Percentiles rank a stretch among this genome's conserved stretches.
Evolutionary conservation across 2,329 filamentous ascomycete species (phyloP).

Genomic region (Aspergillus brasiliensis): DNA sequence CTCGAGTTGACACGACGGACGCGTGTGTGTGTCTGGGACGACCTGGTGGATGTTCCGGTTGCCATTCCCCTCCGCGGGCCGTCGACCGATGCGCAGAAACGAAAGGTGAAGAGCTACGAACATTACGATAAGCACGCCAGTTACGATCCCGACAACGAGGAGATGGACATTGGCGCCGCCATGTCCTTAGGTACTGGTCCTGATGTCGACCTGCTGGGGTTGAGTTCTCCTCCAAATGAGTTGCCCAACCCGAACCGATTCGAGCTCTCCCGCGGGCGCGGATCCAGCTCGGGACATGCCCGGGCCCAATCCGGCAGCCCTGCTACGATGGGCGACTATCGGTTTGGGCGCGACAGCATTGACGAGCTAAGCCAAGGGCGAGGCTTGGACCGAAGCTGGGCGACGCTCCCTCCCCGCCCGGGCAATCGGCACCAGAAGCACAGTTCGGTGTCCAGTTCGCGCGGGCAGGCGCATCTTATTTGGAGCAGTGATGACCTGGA

Average conservation of each 20-base stretch:
- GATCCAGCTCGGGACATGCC: slow-evolving; percentile 38
- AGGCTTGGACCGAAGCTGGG: slow-evolving; percentile 41
- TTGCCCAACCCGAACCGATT: slow-evolving; percentile 77
- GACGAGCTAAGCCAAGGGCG: slow-evolving; percentile 35
- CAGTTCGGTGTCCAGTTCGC: slow-evolving; percentile 45
- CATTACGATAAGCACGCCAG: slow-evolving; percentile 18
- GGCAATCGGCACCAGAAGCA: slow-evolving; percentile 31
- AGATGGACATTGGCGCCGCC: slow-evolving; percentile 84
- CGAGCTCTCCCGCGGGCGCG: slow-evolving; percentile 58
- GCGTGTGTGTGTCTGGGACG: slow-evolving; percentile 96
- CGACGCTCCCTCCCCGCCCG: slow-evolving; percentile 38
- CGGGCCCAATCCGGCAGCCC: slow-evolving; percentile 39
- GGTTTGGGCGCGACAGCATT: slow-evolving; percentile 33
- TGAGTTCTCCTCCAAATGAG: slow-evolving; percentile 58
- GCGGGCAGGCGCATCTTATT: slow-evolving; percentile 42
- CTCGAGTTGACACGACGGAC: slow-evolving; percentile 87
- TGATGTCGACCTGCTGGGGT: slow-evolving; percentile 68
- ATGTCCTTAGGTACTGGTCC: slow-evolving; percentile 59
- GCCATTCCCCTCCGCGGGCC: slow-evolving; percentile 86
- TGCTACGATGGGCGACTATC: slow-evolving; percentile 33
- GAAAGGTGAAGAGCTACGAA: slow-evolving; percentile 53
- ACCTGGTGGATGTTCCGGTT: slow-evolving; percentile 92
- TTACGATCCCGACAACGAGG: slow-evolving; percentile 67
- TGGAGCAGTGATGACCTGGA: slow-evolving; percentile 76
- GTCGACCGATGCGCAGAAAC: slow-evolving; percentile 79